phyloP scores from a whole-genome alignment of 2,329 filamentous ascomycete species.

The Aspergillus aculeatus region DNA sequence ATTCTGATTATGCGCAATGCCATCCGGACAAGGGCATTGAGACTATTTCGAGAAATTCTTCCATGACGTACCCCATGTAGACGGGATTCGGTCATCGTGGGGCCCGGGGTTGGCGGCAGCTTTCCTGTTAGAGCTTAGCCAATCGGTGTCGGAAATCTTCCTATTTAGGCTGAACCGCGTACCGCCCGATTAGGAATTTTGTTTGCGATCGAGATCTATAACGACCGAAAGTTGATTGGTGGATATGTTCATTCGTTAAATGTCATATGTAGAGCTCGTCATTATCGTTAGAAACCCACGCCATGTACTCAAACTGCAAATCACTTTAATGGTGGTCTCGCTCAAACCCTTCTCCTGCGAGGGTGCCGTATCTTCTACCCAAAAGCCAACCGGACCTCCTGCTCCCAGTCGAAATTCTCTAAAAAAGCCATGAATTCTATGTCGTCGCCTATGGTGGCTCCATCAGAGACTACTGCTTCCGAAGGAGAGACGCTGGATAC shows the following conservation, averaged over 20 bases:
- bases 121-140: neutral
- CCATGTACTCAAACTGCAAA: too few species aligned
- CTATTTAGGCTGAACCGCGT: neutral
- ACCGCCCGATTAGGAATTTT: neutral
- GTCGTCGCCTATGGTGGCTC: neutral
- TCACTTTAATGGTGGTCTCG: too few species aligned
- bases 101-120: neutral
- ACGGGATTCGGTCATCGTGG: neutral
- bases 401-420: conserved; percentile 20
- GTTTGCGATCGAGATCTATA: neutral
- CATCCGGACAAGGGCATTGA: neutral
- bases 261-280: too few species aligned
- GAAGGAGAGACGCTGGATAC: neutral
- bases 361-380: neutral
- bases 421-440: conserved; percentile 17
- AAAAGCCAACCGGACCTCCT: conserved; percentile 11
- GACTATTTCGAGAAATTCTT: neutral
- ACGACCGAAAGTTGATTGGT: too few species aligned
- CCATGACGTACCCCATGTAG: neutral
- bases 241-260: neutral
- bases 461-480: neutral
- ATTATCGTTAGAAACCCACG: too few species aligned
- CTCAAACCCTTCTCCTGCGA: too few species aligned
- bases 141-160: neutral
- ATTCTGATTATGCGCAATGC: too few species aligned